Conservation (phyloP, 345 rosid species). For the Eucalyptus pumila region DNA sequence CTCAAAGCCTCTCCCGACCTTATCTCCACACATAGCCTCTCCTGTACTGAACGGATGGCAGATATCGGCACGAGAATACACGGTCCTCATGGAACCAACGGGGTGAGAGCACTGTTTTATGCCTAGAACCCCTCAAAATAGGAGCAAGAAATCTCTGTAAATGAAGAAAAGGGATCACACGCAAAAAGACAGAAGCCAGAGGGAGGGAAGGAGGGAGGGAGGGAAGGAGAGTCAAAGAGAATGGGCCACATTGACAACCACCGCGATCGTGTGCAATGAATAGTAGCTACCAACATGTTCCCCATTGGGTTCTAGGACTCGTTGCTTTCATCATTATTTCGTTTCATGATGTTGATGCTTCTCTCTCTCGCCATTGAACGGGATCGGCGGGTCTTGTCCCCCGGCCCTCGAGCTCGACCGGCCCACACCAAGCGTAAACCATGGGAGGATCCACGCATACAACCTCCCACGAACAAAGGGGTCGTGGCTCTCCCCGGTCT, state of each 20-base stretch:
- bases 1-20: background rate
- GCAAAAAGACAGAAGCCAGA: background rate
- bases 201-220: background rate
- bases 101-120: background rate
- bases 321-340: background rate
- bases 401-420: background rate
- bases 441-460: background rate
- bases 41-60: background rate
- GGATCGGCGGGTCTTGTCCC: background rate
- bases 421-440: background rate
- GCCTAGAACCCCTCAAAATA: background rate
- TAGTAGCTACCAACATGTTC: background rate
- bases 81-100: background rate
- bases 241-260: background rate
- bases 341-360: background rate
- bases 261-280: background rate
- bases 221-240: background rate
- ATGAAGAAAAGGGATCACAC: background rate
- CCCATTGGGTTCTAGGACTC: background rate
- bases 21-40: background rate
- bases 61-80: background rate
- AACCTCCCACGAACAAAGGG: background rate
- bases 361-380: background rate
- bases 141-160: background rate
- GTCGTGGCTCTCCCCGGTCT: background rate